Evolutionary conservation across 2,329 filamentous ascomycete species (phyloP), one percentile per base, ranked within the genome.

Genomic region (Tolypocladium capitatum): DNA sequence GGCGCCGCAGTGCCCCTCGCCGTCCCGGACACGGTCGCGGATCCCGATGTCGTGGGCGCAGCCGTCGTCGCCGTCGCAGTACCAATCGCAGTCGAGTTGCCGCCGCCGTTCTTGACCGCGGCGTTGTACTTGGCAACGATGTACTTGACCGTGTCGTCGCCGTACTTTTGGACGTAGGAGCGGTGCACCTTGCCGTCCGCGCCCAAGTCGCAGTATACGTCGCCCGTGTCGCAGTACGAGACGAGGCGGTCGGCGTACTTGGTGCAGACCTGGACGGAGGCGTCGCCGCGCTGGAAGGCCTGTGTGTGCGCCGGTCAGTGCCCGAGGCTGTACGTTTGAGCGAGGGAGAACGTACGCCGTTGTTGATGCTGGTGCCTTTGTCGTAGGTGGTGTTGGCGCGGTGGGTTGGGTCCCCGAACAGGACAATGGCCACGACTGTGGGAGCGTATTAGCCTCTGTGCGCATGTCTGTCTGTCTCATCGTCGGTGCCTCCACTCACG

Each of bases 321-420:
- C 8, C 8, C 5, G 4, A 2, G 27, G 27, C 4, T 27, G 27
- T 24, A 5, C 6, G 4, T 27, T 27, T 4, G 27, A 6, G 4
- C 5, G 27, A 7, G 6, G 24, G 24, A 24, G 24, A 24, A 24
- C 67, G 49, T 58, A 70, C 68, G 21, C 68, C 68, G 45, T 68
- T 50, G 1, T 51, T 58, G 5, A 58, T 59, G 54, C 64, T 66
- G 20, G 63, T 67, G 49, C 68, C 68, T 28, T 49, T 54, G 55
- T 63, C 58, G 58, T 65, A 70, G 41, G 61, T 56, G 24, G 58
- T 47, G 46, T 63, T 62, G 56, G 57, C 56, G 51, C 61, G 55
- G 56, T 68, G 64, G 49, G 63, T 64, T 20, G 68, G 68, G 56
- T 71, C 68, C 43, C 68, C 68, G 45, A 69, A 68, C 46, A 68